These are phyloP conservation scores for Thinopyrum elongatum DNA, from an alignment of 176 grass and related monocot genomes.

Conservation along the genomic window DNA sequence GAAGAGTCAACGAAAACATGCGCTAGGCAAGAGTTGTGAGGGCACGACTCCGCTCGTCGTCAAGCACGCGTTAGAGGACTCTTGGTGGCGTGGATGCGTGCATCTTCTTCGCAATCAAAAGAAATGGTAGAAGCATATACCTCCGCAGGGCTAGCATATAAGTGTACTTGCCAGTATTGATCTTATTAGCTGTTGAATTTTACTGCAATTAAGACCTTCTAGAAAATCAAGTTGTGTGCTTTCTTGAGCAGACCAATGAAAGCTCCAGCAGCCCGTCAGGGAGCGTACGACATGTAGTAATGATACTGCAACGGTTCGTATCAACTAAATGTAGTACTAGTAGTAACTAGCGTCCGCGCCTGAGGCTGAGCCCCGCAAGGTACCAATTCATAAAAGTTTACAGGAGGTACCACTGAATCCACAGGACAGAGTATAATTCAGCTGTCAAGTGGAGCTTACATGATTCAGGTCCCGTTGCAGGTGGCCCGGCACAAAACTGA, in stretches of 20 bases:
- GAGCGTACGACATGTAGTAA: not conserved
- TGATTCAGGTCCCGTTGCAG: not conserved
- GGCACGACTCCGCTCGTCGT: not conserved
- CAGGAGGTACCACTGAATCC: not conserved
- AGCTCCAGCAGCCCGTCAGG: not conserved
- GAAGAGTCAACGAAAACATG: not conserved
- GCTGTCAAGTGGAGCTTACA: not conserved
- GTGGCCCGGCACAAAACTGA: too few species aligned
- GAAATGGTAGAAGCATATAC: not conserved
- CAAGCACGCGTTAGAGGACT: not conserved
- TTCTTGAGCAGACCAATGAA: not conserved
- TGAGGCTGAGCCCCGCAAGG: too few species aligned
- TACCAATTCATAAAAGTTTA: not conserved
- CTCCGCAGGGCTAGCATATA: not conserved
- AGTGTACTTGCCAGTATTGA: not conserved
- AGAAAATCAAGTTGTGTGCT: not conserved
- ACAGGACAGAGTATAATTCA: not conserved
- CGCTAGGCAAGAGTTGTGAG: not conserved
- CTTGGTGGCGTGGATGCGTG: not conserved
- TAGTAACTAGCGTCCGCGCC: too few species aligned
- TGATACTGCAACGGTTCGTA: not conserved
- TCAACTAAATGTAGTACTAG: not conserved
- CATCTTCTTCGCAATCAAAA: not conserved
- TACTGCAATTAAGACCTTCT: not conserved
- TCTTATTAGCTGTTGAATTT: not conserved